Evolutionary conservation across 164 flowering plant species (phyloP).

Genomic region (Nymphaea colorata): DNA sequence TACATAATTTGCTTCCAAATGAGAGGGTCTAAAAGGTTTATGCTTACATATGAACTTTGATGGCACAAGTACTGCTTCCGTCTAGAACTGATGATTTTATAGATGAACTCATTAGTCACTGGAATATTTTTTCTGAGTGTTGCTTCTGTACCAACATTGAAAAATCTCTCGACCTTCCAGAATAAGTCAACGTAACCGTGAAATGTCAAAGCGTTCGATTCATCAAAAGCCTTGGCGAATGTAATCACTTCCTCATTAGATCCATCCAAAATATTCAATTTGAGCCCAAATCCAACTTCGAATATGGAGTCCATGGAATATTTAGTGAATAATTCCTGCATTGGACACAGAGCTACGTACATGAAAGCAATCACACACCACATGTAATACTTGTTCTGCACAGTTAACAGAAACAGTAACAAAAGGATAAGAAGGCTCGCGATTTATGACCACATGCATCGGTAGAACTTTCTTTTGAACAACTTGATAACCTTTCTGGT

Average conservation of each 20-base stretch:
- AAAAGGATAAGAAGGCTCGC: no score
- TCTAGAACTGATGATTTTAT: conserved; percentile 14
- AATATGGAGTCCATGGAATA: conserved; percentile 6
- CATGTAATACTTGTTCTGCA: no score
- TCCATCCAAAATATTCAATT: conserved; percentile 7
- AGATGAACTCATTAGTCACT: conserved; percentile 19
- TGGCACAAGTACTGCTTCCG: background rate
- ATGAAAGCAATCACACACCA: no score
- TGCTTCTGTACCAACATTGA: conserved; percentile 23
- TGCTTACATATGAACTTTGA: no score
- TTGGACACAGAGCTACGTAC: no score
- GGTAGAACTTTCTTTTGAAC: no score
- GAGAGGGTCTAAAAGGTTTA: no score
- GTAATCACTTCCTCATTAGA: background rate
- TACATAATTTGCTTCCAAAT: no score
- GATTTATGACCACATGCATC: no score
- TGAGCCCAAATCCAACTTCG: conserved; percentile 8
- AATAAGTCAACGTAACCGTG: conserved; percentile 19
- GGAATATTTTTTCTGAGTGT: conserved; percentile 16
- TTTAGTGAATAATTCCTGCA: conserved; percentile 11
- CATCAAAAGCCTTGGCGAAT: conserved; percentile 14
- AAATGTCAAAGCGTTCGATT: conserved; percentile 6
- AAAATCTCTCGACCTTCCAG: conserved; percentile 20
- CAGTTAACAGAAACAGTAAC: no score
- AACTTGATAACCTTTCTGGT: no score